Percentiles rank a stretch among this genome's conserved stretches.
Conservation (phyloP, 2,329 filamentous ascomycete species). For the Penicillium sp. region DNA sequence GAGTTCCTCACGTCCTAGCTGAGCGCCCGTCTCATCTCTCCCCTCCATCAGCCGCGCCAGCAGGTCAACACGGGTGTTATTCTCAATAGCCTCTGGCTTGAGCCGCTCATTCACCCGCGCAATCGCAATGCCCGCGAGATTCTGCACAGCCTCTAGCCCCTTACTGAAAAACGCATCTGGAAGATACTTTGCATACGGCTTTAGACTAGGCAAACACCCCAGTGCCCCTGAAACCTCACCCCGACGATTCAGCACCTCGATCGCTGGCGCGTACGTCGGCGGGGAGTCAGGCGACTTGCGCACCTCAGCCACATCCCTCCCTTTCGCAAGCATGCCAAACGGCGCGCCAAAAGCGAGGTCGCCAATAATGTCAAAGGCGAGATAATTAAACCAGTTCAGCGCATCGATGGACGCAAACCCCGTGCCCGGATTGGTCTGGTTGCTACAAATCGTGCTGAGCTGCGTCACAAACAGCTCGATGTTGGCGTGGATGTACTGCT, state of each 20-base stretch:
- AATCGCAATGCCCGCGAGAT: slow-evolving; percentile 82
- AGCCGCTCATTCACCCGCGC: slow-evolving; percentile 73
- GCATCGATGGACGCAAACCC: slow-evolving; percentile 65
- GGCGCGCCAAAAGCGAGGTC: slow-evolving; percentile 68
- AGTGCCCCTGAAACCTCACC: slow-evolving; percentile 82
- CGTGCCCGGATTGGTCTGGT: slow-evolving; percentile 43
- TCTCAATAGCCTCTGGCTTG: slow-evolving; percentile 58
- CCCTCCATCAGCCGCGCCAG: slow-evolving; percentile 82
- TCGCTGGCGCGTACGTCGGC: slow-evolving; percentile 69
- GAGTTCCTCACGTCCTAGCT: slow-evolving; percentile 71
- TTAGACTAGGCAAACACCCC: slow-evolving; percentile 68
- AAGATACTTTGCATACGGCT: slow-evolving; percentile 74
- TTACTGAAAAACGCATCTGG: slow-evolving; percentile 78
- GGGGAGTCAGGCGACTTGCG: slow-evolving; percentile 57
- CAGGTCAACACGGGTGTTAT: slow-evolving; percentile 69
- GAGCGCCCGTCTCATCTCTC: slow-evolving; percentile 72
- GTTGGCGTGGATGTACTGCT: slow-evolving; percentile 82
- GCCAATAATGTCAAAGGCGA: slow-evolving; percentile 59
- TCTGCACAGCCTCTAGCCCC: slow-evolving; percentile 69
- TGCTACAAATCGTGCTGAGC: slow-evolving; percentile 63
- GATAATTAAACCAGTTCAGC: slow-evolving; percentile 75
- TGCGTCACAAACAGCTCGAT: slow-evolving; percentile 68
- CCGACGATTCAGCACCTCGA: slow-evolving; percentile 82
- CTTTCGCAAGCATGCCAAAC: slow-evolving; percentile 77
- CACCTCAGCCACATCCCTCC: slow-evolving; percentile 73